Evolutionary conservation across 2,329 filamentous ascomycete species (phyloP), one percentile per base, ranked within the genome.

Genomic region (Mycocentrospora acerina): DNA sequence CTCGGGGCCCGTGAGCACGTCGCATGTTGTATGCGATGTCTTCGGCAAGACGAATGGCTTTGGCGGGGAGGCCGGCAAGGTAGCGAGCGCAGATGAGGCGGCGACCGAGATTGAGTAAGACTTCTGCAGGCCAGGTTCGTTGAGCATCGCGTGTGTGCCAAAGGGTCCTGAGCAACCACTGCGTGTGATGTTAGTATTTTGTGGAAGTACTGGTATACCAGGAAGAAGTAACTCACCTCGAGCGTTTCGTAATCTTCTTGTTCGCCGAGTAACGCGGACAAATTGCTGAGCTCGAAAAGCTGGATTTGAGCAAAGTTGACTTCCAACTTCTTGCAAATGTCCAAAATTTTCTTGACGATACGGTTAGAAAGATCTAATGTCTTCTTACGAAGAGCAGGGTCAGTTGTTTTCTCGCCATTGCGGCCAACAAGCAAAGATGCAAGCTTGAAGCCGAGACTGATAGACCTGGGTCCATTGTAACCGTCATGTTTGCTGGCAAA

Each of bases 11-110:
- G 58, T 75, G 75, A 5, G 75, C 74, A 15, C 76, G 73, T 9
- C 73, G 72, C 45, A 78, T 67, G 53, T 79, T 79, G 66, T 79
- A 79, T 26, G 72, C 73, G 40, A 79, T 77, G 53, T 76, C 73
- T 51, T 76, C 76, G 57, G 71, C 73, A 2, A 79, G 71, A 9
- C 55, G 53, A 33, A 65, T 61, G 5, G 60, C 60, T 15, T 62
- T 62, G 44, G 70, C 61, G 29, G 71, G 68, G 30, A 71, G 63
- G 27, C 71, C 71, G 22, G 72, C 70, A 28, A 74, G 70, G 63
- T 76, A 78, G 32, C 74, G 74, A 2, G 74, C 74, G 53, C 73
- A 71, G 33, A 79, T 74, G 32, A 79, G 73, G 10, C 72, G 69
- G 28, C 72, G 73, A n/a, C 76, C 76, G 18, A 79, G 73, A 52